Conservation (phyloP, 2,329 filamentous ascomycete genomes). For the Calonectria ilicicola region DNA sequence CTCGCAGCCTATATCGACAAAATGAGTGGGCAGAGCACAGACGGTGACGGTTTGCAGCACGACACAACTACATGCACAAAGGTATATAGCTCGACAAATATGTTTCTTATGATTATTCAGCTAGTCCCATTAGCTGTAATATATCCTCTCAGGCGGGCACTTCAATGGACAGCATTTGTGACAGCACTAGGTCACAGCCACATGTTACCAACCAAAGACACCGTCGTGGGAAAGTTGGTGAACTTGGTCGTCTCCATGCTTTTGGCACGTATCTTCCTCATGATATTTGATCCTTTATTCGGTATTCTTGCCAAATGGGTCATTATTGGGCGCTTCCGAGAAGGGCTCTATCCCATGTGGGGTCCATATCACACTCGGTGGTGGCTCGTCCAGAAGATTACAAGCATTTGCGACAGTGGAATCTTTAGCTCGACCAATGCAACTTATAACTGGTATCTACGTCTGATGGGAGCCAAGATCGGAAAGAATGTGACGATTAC, state of each 20-base stretch:
- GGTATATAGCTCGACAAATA: constrained; percentile 62
- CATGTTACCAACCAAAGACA: constrained; percentile 52
- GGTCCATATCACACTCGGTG: constrained; percentile 67
- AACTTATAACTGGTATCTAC: constrained; percentile 58
- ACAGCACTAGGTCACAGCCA: constrained; percentile 57
- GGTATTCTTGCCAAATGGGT: constrained; percentile 67
- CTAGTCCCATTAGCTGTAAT: constrained; percentile 62
- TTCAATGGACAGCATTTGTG: constrained; percentile 66
- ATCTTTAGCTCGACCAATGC: constrained; percentile 55
- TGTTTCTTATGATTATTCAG: constrained; percentile 61
- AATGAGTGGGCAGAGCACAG: constrained; percentile 22
- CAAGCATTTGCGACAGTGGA: constrained; percentile 61
- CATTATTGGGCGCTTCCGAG: constrained; percentile 63
- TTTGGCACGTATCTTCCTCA: constrained; percentile 52
- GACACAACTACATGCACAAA: constrained; percentile 50
- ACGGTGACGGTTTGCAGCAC: constrained; percentile 5
- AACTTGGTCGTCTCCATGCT: constrained; percentile 60
- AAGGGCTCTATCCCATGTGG: constrained; percentile 71
- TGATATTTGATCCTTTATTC: constrained; percentile 56
- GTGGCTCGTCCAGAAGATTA: constrained; percentile 69
- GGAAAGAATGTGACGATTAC: constrained; percentile 63
- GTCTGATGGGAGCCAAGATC: constrained; percentile 65
- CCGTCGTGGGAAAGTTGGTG: constrained; percentile 59
- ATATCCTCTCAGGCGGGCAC: constrained; percentile 62
- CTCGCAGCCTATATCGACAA: constrained; percentile 55